Evolutionary conservation across 176 grass and related monocot species (phyloP).

Genomic region (Luzula sylvatica): DNA sequence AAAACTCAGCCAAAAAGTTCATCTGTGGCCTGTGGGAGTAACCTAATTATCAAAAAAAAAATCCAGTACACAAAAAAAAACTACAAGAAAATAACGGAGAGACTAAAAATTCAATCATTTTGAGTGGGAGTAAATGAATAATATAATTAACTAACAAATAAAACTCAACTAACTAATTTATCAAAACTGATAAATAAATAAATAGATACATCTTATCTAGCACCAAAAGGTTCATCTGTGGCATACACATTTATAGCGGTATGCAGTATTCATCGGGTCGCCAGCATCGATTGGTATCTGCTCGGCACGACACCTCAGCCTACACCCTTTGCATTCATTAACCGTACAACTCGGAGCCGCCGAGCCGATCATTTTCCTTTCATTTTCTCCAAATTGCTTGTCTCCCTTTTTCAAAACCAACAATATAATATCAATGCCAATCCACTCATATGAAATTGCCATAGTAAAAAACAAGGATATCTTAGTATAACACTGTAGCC

Average conservation of each 20-base stretch:
- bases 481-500: not conserved
- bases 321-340: slow-evolving; percentile 85
- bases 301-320: slow-evolving; percentile 75
- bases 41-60: no score
- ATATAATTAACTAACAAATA: no score
- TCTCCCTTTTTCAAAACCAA: slow-evolving; percentile 30
- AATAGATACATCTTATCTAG: not conserved
- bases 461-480: not conserved
- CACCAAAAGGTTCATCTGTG: slow-evolving; percentile 49
- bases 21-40: no score
- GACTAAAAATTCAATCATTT: no score
- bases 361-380: slow-evolving; percentile 77
- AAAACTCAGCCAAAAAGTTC: no score
- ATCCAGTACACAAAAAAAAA: no score
- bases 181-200: no score
- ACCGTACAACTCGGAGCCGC: slow-evolving; percentile 73
- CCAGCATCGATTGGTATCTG: slow-evolving; percentile 81
- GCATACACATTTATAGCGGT: slow-evolving; percentile 91
- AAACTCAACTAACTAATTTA: no score
- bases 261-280: slow-evolving; percentile 91
- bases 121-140: no score
- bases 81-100: no score
- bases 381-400: slow-evolving; percentile 12
- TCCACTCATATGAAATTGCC: slow-evolving; percentile 14
- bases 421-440: not conserved